Base-by-base conservation (phyloP, 805 yeast genomes). In the Ogataea nonfermentans region DNA sequence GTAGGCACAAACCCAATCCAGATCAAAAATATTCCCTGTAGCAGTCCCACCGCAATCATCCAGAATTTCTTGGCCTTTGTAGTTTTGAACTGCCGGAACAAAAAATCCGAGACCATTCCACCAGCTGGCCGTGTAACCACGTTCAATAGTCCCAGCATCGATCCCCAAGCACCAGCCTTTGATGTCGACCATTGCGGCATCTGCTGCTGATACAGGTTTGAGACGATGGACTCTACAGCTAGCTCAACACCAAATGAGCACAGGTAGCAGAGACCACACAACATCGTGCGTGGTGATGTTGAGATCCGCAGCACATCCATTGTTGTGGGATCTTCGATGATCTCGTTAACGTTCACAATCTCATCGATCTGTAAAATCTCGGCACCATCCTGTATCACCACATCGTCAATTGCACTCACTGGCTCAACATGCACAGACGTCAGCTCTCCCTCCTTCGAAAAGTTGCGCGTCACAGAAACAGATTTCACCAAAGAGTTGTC, bases 1-100 rank as follows among this genome's bases (percentile, higher is more conserved):
- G 37, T 28, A 17, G 59, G 58, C 30, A 52, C 47, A 4, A 62
- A 46, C 2, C 69, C 69, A 29, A 63, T 63, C 61, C 66, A 63
- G 5, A 65, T 40, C 32, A 63, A 43, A 37, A 65, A 65, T 4
- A 63, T 43, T 2, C 68, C 68, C 43, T 61, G 48, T 45, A 59
- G 38, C 13, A 57, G 44, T 16, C 65, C 61, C 38, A 59, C 56
- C 13, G 46, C 35, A 10, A 56, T 20, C 49, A 60, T 48, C 66
- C 66, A 62, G 36, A 51, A 55, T 46, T 62, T 63, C 38, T 65
- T 63, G 9, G 51, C 62, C 37, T 51, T 49, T 4, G 62, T 58
- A 4, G 63, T 53, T 19, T 52, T 49, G 50, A 53, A 61, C 6
- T 45, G 38, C 7, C 25, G 31, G 41, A 61, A 64, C n/a, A 63